A percentile compares a stretch with the other conserved stretches of the same genome.
Evolutionary conservation across 2,329 filamentous ascomycete genomes (phyloP).

Genomic region (Aspergillus ochraceoroseus): DNA sequence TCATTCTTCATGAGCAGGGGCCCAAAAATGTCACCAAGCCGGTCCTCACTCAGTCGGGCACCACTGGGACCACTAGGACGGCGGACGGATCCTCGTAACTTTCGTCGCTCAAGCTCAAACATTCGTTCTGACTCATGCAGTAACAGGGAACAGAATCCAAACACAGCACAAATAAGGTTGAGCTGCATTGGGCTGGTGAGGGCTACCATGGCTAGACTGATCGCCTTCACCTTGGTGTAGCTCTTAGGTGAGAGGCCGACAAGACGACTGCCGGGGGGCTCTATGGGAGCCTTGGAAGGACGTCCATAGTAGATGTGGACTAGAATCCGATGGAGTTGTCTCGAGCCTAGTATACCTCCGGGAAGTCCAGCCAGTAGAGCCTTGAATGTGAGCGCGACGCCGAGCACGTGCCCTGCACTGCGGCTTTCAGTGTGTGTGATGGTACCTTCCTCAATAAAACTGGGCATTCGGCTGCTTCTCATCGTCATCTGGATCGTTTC

Average conservation of each 20-base stretch:
- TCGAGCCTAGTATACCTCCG: conserved; percentile 38
- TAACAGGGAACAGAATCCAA: conserved; percentile 36
- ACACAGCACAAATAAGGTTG: conserved; percentile 40
- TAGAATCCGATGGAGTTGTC: conserved; percentile 31
- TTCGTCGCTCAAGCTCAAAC: conserved; percentile 19
- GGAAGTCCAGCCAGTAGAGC: conserved; percentile 37
- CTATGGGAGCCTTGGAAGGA: conserved; percentile 15
- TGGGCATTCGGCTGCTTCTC: conserved; percentile 32
- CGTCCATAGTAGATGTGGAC: conserved; percentile 28
- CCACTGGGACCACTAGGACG: conserved; percentile 22
- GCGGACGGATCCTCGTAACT: conserved; percentile 16
- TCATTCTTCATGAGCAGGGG: conserved; percentile 29
- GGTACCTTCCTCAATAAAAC: conserved; percentile 18
- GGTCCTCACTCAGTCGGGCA: conserved; percentile 25
- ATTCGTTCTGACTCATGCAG: conserved; percentile 27
- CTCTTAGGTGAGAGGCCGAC: conserved; percentile 19
- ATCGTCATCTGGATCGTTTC: conserved; percentile 34
- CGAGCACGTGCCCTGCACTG: conserved; percentile 25
- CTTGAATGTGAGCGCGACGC: conserved; percentile 36
- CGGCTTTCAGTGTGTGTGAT: conserved; percentile 13
- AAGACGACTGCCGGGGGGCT: conserved; percentile 21
- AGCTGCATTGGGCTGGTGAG: conserved; percentile 38
- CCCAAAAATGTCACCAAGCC: conserved; percentile 33
- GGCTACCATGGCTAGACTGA: conserved; percentile 37
- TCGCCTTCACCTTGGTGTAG: conserved; percentile 30